phyloP scores from a whole-genome alignment of 2,329 filamentous ascomycete genomes.

The Trichoderma sp. region DNA sequence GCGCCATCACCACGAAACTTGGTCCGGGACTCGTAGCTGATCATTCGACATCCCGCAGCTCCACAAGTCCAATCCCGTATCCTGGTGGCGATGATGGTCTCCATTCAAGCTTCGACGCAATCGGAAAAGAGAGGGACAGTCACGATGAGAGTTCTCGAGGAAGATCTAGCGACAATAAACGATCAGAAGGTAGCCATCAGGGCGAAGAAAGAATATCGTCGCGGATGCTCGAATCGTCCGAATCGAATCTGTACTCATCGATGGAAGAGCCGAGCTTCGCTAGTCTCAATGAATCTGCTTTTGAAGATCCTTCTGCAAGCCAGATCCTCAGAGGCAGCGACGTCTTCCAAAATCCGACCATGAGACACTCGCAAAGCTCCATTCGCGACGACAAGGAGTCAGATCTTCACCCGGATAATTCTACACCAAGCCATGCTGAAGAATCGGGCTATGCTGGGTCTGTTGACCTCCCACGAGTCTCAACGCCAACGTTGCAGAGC shows the following conservation, averaged over 20 bases:
- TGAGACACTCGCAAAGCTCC: slow-evolving; percentile 55
- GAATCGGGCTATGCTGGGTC: slow-evolving; percentile 38
- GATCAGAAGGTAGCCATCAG: slow-evolving; percentile 55
- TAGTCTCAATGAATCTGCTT: slow-evolving; percentile 68
- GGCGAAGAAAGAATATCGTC: slow-evolving; percentile 50
- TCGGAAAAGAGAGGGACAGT: slow-evolving; percentile 54
- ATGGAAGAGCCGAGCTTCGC: slow-evolving; percentile 75
- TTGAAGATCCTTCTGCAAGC: slow-evolving; percentile 83
- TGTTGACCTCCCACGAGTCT: slow-evolving; percentile 32
- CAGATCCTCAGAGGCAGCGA: slow-evolving; percentile 87
- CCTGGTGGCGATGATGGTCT: slow-evolving; percentile 56
- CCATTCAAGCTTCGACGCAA: slow-evolving; percentile 58
- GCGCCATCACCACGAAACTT: slow-evolving; percentile 48
- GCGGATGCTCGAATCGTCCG: slow-evolving; percentile 66
- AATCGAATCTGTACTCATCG: slow-evolving; percentile 74
- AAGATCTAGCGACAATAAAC: slow-evolving; percentile 65
- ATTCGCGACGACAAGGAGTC: slow-evolving; percentile 33
- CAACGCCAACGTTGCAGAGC: slow-evolving; percentile 54
- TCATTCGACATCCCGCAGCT: slow-evolving; percentile 53
- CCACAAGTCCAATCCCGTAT: slow-evolving; percentile 55
- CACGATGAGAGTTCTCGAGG: slow-evolving; percentile 56
- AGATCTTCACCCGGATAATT: slow-evolving; percentile 39
- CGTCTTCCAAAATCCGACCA: slow-evolving; percentile 81
- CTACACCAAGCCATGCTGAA: slow-evolving; percentile 46
- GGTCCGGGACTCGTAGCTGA: slow-evolving; percentile 67